Base-by-base conservation (phyloP, 1,284 basidiomycete genomes). In the Leccinum discolor region DNA sequence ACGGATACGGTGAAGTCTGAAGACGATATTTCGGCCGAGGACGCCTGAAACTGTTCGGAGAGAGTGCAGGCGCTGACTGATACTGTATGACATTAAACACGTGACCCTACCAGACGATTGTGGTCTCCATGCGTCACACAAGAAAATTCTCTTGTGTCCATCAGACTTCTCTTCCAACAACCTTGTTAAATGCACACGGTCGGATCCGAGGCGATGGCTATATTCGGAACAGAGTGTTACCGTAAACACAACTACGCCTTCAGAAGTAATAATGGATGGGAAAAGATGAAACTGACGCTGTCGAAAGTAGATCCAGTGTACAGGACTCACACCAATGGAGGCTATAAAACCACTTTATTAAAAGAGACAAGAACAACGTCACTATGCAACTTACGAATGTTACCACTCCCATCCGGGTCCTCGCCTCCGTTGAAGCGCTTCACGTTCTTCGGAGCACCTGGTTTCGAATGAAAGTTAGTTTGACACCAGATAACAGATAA, bases 241-340 rank as follows among this genome's bases (percentile, higher is more conserved):
- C 47, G 23, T 64, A 52, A 73, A 60, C 35, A 64, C 32, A 54
- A 10, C 42, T 18, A 59, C 11, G 35, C 18, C 52, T 57, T 64
- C 32, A 42, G 12, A 63, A 18, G 61, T 35, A 21, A 64, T 35
- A 14, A 21, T 32, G 32, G 60, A 23, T 29, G 14, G 16, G 35
- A 26, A 42, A 42, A 4, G 14, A 14, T 11, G 60, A 23, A 4
- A 68, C 74, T 71, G 67, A 83, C 82, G 67, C 73, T 82, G 78
- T n/a, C 69, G 74, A 68, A 84, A 83, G 69, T 84, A 83, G 14
- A 76, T 52, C 66, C 78, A 69, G 63, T 83, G 82, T 8, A 79
- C 74, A 23, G 75, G 73, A 64, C 82, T 83, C 65, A 80, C 78
- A 40, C 82, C 82, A 21, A 76, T 78, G 12, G 81, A 80, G 29